Evolutionary conservation across 2,329 filamentous ascomycete genomes (phyloP), one percentile per base, ranked within the genome.

Genomic region (Botrytis fragariae): DNA sequence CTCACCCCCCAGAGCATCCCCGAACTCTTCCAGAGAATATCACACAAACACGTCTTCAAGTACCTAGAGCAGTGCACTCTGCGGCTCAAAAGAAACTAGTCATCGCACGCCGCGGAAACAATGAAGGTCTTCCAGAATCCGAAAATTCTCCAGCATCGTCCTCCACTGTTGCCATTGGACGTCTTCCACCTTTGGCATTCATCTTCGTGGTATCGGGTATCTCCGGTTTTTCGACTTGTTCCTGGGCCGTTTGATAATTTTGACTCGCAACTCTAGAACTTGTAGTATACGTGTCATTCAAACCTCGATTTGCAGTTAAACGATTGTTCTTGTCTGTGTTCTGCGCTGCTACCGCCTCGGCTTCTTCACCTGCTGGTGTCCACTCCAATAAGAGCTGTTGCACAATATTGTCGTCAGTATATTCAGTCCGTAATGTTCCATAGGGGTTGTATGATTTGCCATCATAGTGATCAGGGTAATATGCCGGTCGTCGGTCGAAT

Each of bases 371-470:
- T 5, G 69, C 59, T 25, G 69, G 57, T 25, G 59, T 64, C 70
- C 61, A 72, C 39, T 72, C 32, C 29, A 72, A 39, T n/a, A 72
- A 54, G 12, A 67, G 70, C n/a, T 67, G 70, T 18, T 39, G 44
- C 45, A 72, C 25, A 45, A 65, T 59, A 37, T 60, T 35, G 1
- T 65, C 39, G 1, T 62, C 20, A n/a, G 45, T 16, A 65, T 22
- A 1, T 39, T 67, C 61, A 3, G 25, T 14, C 1, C 54, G 62
- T 9, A 12, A 18, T 12, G 29, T 1, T 12, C 22, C 42, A 16
- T 20, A 39, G 3, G 62, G 62, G 16, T 61, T 6, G 29, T 16
- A 72, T 35, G 29, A 72, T 37, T 51, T 59, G 9, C 29, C 20
- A 39, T 69, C 48, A 32, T 69, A 69, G 7, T 39, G n/a, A 22